These are phyloP conservation scores for Scopulariopsis brevicaulis DNA, from an alignment of 2,329 filamentous ascomycete genomes.

Conservation along the genomic window DNA sequence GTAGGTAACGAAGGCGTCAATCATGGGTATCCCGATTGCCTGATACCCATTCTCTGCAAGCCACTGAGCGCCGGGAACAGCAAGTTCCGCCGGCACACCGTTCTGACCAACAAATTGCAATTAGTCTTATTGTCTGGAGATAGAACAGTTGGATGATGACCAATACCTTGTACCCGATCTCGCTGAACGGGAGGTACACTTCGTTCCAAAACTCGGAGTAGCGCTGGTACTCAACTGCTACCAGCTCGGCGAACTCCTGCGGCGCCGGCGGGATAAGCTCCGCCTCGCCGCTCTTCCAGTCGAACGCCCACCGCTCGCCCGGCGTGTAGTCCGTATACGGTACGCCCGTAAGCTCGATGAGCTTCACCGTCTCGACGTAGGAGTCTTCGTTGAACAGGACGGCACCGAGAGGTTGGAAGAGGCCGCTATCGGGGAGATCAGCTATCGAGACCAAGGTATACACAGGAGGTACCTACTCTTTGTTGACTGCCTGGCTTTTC, in stretches of 20 bases:
- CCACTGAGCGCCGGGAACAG: neutral
- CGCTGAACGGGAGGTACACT: neutral
- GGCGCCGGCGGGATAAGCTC: neutral
- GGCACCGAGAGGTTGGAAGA: slow-evolving; percentile 1
- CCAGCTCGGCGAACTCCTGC: neutral
- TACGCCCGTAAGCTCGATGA: neutral
- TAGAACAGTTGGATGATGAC: neutral
- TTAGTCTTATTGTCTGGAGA: neutral
- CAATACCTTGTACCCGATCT: slow-evolving; percentile 1
- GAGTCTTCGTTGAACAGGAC: neutral
- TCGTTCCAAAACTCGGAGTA: neutral
- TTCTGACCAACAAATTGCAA: neutral
- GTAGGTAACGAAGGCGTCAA: neutral
- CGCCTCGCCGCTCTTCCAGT: slow-evolving; percentile 1
- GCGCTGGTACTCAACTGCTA: neutral
- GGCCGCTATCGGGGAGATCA: neutral
- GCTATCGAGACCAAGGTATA: no score
- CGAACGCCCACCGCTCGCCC: neutral
- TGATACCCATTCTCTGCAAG: slow-evolving; percentile 2
- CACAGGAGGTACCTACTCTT: neutral
- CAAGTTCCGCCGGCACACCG: neutral
- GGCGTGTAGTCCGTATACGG: neutral
- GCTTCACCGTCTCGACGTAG: slow-evolving; percentile 3
- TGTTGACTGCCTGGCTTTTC: slow-evolving; percentile 1
- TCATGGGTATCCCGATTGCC: neutral